Base-by-base conservation (phyloP, 768 basidiomycete genomes). In the Boletus rubescentipes region DNA sequence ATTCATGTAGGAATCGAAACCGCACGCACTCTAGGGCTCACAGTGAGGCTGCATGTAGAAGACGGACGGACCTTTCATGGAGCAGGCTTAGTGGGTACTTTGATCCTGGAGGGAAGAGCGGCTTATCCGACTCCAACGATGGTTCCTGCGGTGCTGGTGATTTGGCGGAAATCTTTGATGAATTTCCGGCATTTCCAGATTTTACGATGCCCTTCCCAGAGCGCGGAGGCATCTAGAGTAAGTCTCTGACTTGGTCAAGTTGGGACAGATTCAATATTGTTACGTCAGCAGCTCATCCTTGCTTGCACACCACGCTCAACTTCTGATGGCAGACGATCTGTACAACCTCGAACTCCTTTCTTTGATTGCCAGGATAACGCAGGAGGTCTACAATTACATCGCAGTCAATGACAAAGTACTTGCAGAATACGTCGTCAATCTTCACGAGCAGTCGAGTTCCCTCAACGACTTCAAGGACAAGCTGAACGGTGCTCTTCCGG, bases 291-390 rank as follows among this genome's bases (percentile, higher is more conserved):
- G 26, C 16, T 0, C 32, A 18, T 38, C 30, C 34, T 54, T 55
- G 26, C 29, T 29, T 26, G 35, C 41, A 34, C 39, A 60, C 57
- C 37, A 54, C 26, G 26, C 6, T 26, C 4, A 6, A 26, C 26
- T 6, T 6, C 26, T 26, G 26, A 89, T 89, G 87, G 73, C 84
- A 38, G 82, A 86, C 60, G 93, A 95, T 75, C 76, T 99, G 55
- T 90, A 95, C 75, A 85, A 91, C 70, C 89, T 99, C 72, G 97
- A 98, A 72, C 79, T 89, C 55, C 85, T 99, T 44, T 95, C 93
- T 35, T 79, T 98, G 38, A 87, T 97, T 53, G 86, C 89, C 54
- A 90, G 91, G 69, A 91, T 99, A 64, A 89, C 89, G 0, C 92
- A 95, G 70, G 95, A 98, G 68, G 84, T 98, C 42, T 84, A 88